Evolutionary conservation across 2,329 filamentous ascomycete species (phyloP), one percentile per base, ranked within the genome.

Genomic region (Fusarium napiforme): DNA sequence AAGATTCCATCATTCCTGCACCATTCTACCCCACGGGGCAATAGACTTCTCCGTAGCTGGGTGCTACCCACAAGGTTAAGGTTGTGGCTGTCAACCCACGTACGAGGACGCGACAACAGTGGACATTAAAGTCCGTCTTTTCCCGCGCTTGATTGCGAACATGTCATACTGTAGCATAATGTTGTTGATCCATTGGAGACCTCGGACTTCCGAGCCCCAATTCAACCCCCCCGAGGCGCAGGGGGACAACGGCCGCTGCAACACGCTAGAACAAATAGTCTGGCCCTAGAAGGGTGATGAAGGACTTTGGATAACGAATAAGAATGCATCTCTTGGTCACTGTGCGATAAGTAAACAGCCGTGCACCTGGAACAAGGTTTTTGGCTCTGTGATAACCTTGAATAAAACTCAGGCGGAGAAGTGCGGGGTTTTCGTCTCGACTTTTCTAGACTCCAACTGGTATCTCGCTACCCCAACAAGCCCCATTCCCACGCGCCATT

Each of bases 41-140:
- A 30, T n/a, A 30, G 26, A 49, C 46, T 49, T 49, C 7, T n/a
- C 7, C 28, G 19, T n/a, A 16, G 26, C 26, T 21, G 19, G n/a
- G 7, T 5, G 9, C 7, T 32, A 15, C 3, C 21, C 21, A 12
- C 2, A 0, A 7, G 15, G 10, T 32, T 32, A 49, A 49, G 7
- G 15, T 18, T n/a, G 11, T 11, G 28, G 21, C 19, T 47, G 7
- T 5, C 4, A 15, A 18, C 5, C 28, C 46, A 32, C 46, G 9
- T 3, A 18, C 34, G 34, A 36, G 34, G 15, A 7, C 10, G 12
- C 10, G 21, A n/a, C 15, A 5, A 12, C 15, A 18, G 15, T 23
- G 28, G 46, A 32, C 28, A 12, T 32, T 49, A 6, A n/a, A 3
- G 5, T 49, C 46, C 46, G 46, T 5, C 1, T 12, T 32, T 23